Conservation (phyloP, 1,284 basidiomycete species). For the Marasmius oreades region DNA sequence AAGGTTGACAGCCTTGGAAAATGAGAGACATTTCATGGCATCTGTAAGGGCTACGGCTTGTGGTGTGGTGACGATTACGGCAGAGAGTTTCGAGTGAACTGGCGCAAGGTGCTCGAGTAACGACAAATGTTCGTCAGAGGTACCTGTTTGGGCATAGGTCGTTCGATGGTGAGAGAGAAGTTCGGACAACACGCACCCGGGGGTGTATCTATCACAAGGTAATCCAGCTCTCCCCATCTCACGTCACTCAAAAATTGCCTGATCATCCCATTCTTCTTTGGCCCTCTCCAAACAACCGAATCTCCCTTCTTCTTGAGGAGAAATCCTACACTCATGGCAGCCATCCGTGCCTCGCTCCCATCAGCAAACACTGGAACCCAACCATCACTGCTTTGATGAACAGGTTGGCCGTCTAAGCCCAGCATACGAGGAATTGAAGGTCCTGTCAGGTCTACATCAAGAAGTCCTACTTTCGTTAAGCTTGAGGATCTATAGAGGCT, state of each 20-base stretch:
- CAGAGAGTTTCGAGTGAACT: conserved; percentile 73
- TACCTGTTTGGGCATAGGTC: conserved; percentile 53
- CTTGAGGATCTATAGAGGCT: conserved; percentile 72
- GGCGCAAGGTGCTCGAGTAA: conserved; percentile 92
- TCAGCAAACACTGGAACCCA: conserved; percentile 99
- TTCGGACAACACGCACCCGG: conserved; percentile 58
- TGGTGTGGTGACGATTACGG: conserved; percentile 94
- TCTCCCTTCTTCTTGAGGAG: conserved; percentile 87
- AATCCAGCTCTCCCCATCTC: conserved; percentile 95
- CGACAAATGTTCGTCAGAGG: conserved; percentile 97
- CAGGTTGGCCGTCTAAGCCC: conserved; percentile 81
- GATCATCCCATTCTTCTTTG: conserved; percentile 99
- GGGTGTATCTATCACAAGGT: conserved; percentile 95
- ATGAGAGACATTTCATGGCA: conserved; percentile 94
- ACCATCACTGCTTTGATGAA: conserved; percentile 92
- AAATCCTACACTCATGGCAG: conserved; percentile 98
- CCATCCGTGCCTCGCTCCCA: conserved; percentile 62
- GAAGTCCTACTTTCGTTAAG: conserved; percentile 77
- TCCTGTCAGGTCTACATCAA: conserved; percentile 96
- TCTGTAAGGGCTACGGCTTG: conserved; percentile 96
- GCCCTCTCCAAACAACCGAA: conserved; percentile 96
- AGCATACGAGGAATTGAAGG: conserved; percentile 98
- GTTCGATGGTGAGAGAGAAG: conserved; percentile 12
- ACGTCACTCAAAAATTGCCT: conserved; percentile 96
- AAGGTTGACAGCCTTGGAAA: conserved; percentile 83